A percentile compares a stretch with the other conserved stretches of the same genome.
phyloP scores from a whole-genome alignment of 441 rosid species.

The Gossypium lobatum region DNA sequence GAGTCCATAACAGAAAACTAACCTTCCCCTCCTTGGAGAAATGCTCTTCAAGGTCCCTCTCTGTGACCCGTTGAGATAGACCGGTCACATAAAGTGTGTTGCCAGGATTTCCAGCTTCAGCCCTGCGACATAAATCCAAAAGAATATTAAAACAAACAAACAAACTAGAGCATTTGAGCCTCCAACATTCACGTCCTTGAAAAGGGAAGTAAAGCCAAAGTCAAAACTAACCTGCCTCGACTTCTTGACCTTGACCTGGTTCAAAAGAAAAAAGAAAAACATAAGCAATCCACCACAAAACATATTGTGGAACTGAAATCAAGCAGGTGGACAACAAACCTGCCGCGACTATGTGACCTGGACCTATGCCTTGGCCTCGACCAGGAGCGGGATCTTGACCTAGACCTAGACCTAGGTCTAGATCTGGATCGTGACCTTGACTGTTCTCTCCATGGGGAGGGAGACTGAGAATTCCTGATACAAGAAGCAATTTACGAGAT shows the following conservation, averaged over 20 bases:
- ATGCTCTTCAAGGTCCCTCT: slow-evolving; percentile 51
- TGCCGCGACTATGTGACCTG: slow-evolving; percentile 65
- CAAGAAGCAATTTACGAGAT: slow-evolving; percentile 6
- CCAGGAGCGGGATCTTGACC: slow-evolving; percentile 42
- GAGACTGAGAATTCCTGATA: slow-evolving; percentile 57
- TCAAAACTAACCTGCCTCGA: slow-evolving; percentile 66
- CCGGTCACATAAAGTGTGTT: slow-evolving; percentile 93
- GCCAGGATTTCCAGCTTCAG: slow-evolving; percentile 52
- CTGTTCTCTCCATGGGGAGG: slow-evolving; percentile 65
- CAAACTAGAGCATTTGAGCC: background rate
- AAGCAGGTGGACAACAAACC: slow-evolving; percentile 37
- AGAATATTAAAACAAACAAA: background rate
- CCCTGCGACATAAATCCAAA: slow-evolving; percentile 32
- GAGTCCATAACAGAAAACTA: background rate
- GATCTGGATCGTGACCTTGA: slow-evolving; percentile 42
- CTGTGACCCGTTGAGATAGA: slow-evolving; percentile 81
- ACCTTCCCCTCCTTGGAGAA: no score
- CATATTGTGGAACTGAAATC: slow-evolving; percentile 1
- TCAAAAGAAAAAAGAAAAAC: slow-evolving; percentile 9
- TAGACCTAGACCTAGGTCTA: slow-evolving; percentile 26
- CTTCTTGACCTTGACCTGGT: slow-evolving; percentile 77
- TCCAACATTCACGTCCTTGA: background rate
- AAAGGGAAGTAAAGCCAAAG: background rate
- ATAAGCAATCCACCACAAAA: background rate
- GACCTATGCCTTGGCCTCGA: slow-evolving; percentile 58